Base-by-base conservation (phyloP, 1,284 basidiomycete genomes). In the Dichomitus squalens region DNA sequence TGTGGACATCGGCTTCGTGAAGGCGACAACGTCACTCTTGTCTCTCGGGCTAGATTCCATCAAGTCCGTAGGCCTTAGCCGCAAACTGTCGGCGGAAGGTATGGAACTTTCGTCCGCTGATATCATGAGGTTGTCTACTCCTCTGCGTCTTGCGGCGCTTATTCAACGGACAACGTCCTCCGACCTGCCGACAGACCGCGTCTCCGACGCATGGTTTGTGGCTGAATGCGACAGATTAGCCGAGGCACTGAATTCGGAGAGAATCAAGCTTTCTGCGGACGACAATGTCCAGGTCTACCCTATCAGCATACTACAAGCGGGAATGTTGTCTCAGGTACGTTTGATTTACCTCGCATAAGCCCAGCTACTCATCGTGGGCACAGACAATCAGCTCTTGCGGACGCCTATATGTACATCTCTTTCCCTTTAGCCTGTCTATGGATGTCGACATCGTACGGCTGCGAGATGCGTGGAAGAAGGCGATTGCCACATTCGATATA, bases 41-140 rank as follows among this genome's bases (percentile, higher is more conserved):
- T 73, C 78, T 8, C 67, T 82, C 41, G 80, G 80, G 9, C 64
- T 82, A 29, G 80, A 82, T 57, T 82, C 80, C 7, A 78, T 82
- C 58, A 77, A 75, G 59, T 75, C 80, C 1, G 75, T 82, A 7
- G 77, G 77, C 4, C 67, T 82, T 23, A 73, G 76, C 43, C 74
- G 70, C 36, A 47, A 55, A 18, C 63, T 80, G n/a, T 63, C 66
- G n/a, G 64, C 67, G 50, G 65, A 70, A 40, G 76, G 74, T 1
- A 65, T 73, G 35, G 54, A 59, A 2, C 49, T 76, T 16, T 70
- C 71, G 31, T 73, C 76, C 7, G 59, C 67, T 23, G 73, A 78
- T 46, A 66, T 79, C 39, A 72, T 80, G 68, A 68, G 59, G 56
- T 39, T 60, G 48, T 66, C 60, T 18, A 64, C 47, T 53, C 63